Conservation (phyloP, 192 early-diverging fungal species). For the Coemansia sp. region DNA sequence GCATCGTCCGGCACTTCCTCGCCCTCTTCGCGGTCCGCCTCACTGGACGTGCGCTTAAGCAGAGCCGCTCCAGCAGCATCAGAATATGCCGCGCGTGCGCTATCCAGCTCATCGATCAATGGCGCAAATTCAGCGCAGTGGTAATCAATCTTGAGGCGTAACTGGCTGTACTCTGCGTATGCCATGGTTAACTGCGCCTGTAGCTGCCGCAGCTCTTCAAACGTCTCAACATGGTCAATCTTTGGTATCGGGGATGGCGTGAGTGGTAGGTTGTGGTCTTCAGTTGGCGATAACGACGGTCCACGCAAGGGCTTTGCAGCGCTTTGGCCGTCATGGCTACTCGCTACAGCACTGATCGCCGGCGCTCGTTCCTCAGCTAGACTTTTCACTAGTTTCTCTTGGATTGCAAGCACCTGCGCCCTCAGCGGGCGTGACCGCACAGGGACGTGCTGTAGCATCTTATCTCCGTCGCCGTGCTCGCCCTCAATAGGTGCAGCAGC, state of each 20-base stretch:
- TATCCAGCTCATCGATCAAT: slow-evolving; percentile 20
- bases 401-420: slow-evolving; percentile 5
- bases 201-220: slow-evolving; percentile 30
- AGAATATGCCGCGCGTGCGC: slow-evolving; percentile 8
- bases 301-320: slow-evolving; percentile 9
- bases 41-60: neutral
- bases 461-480: neutral
- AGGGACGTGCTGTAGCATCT: slow-evolving; percentile 6
- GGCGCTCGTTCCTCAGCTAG: slow-evolving; percentile 13
- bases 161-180: slow-evolving; percentile 41
- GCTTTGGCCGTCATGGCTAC: neutral
- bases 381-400: slow-evolving; percentile 30
- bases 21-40: slow-evolving; percentile 43
- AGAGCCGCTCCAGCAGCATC: neutral
- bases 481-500: neutral
- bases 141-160: slow-evolving; percentile 32
- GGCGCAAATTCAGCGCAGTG: slow-evolving; percentile 18
- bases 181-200: slow-evolving; percentile 7
- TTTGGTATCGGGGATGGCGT: slow-evolving; percentile 8
- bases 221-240: slow-evolving; percentile 16
- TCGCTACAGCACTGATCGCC: neutral
- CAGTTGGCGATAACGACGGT: slow-evolving; percentile 30
- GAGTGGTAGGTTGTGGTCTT: slow-evolving; percentile 1
- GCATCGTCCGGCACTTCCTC: slow-evolving; percentile 31
- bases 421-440: slow-evolving; percentile 36